Percentiles rank a stretch among this genome's conserved stretches.
Conservation (phyloP, 352 stramenopile genomes). For the Phytophthora palmivora region DNA sequence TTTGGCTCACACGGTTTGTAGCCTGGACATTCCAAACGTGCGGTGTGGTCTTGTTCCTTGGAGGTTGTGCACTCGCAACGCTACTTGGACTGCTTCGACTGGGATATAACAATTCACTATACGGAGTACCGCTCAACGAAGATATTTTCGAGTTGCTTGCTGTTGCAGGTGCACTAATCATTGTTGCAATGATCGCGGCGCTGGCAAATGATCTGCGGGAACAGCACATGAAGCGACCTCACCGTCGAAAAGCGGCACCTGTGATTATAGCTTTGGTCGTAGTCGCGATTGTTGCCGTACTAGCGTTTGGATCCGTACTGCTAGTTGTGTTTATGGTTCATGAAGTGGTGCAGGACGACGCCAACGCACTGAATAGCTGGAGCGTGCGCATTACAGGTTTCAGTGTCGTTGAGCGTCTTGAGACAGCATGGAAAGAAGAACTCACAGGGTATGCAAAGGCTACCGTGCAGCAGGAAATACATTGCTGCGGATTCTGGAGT, state of each 20-base stretch:
- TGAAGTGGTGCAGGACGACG: slow-evolving; percentile 58
- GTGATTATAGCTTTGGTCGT: slow-evolving; percentile 29
- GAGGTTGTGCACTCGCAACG: slow-evolving; percentile 54
- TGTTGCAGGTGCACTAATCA: slow-evolving; percentile 38
- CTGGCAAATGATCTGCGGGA: slow-evolving; percentile 61
- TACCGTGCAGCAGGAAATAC: slow-evolving; percentile 67
- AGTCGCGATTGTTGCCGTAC: slow-evolving; percentile 46
- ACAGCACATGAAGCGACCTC: slow-evolving; percentile 37
- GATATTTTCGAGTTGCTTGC: slow-evolving; percentile 50
- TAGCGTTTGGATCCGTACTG: slow-evolving; percentile 50
- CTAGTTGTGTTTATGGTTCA: slow-evolving; percentile 69
- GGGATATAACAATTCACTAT: slow-evolving; percentile 54
- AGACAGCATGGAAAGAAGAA: slow-evolving; percentile 54
- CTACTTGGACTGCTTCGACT: slow-evolving; percentile 63
- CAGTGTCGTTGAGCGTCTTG: slow-evolving; percentile 58
- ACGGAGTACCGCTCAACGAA: slow-evolving; percentile 60
- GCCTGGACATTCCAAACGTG: slow-evolving; percentile 45
- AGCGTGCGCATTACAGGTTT: slow-evolving; percentile 77
- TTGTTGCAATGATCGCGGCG: slow-evolving; percentile 54
- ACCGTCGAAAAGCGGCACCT: slow-evolving; percentile 18
- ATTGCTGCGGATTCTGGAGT: slow-evolving; percentile 71
- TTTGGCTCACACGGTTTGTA: slow-evolving; percentile 62
- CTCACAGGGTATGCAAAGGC: slow-evolving; percentile 50
- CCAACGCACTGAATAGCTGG: slow-evolving; percentile 65
- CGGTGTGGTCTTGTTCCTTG: slow-evolving; percentile 47